Evolutionary conservation across 768 basidiomycete species (phyloP).

Genomic region (Leucosporidium scottii): DNA sequence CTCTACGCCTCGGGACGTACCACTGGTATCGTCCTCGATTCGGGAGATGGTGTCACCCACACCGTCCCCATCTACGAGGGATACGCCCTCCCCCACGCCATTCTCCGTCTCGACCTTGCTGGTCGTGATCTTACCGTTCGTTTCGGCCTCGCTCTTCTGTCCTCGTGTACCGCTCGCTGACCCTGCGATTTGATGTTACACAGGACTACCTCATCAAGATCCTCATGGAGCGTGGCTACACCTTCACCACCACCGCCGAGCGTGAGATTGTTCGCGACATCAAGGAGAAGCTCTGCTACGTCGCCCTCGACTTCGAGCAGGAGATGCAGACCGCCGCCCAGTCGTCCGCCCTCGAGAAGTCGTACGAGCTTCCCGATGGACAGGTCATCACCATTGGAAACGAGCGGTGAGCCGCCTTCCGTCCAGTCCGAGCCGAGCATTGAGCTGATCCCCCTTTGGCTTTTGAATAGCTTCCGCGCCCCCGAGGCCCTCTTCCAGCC

Average conservation of each 20-base stretch:
- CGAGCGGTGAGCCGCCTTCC: neutral
- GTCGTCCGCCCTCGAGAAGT: constrained; percentile 63
- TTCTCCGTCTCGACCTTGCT: constrained; percentile 89
- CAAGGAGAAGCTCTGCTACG: constrained; percentile 97
- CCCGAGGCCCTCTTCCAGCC: constrained; percentile 98
- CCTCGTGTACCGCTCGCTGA: neutral
- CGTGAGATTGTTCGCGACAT: constrained; percentile 93
- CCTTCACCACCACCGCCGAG: constrained; percentile 94
- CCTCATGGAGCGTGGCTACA: constrained; percentile 85
- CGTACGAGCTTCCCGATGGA: constrained; percentile 85
- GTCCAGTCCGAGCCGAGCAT: neutral
- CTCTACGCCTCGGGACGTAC: constrained; percentile 98
- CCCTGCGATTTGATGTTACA: constrained; percentile 39
- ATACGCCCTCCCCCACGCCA: constrained; percentile 98
- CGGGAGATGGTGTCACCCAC: constrained; percentile 97
- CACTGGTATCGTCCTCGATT: constrained; percentile 98
- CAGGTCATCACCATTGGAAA: constrained; percentile 73
- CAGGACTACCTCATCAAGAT: constrained; percentile 97
- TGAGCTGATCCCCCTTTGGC: too few relatives aligned
- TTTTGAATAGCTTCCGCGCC: constrained; percentile 74
- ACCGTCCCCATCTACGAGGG: constrained; percentile 98
- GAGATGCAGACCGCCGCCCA: constrained; percentile 67
- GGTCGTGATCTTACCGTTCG: constrained; percentile 58
- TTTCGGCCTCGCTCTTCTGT: neutral
- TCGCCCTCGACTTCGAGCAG: constrained; percentile 85